Evolutionary conservation across 345 rosid species (phyloP).

Genomic region (Salix koriyanagi): DNA sequence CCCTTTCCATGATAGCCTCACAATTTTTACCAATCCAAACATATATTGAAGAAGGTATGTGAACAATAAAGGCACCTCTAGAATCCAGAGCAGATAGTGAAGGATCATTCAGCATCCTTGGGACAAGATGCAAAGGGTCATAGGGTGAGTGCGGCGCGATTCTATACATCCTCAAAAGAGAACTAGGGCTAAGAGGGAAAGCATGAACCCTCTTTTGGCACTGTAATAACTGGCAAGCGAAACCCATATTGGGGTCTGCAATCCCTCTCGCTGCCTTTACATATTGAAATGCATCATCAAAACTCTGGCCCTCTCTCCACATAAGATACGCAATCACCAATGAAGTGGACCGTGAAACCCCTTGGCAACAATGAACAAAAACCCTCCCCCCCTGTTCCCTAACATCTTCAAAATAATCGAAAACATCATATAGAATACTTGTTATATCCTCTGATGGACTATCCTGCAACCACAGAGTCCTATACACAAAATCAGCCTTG

Average conservation of each 20-base stretch:
- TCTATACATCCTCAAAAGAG: slow-evolving; percentile 84
- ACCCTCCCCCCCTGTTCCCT: slow-evolving; percentile 87
- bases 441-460: slow-evolving; percentile 99
- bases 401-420: slow-evolving; percentile 98
- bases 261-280: slow-evolving; percentile 97
- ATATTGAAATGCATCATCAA: slow-evolving; percentile 94
- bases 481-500: slow-evolving; percentile 80
- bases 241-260: slow-evolving; percentile 99
- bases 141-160: slow-evolving; percentile 94
- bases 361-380: slow-evolving; percentile 97
- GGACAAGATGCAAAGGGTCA: slow-evolving; percentile 98
- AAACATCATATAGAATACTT: slow-evolving; percentile 92
- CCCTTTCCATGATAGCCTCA: slow-evolving; percentile 86
- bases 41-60: slow-evolving; percentile 76
- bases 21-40: slow-evolving; percentile 91
- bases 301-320: slow-evolving; percentile 99
- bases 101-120: slow-evolving; percentile 87
- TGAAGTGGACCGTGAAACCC: slow-evolving; percentile 96
- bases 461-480: slow-evolving; percentile 97
- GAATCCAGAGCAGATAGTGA: slow-evolving; percentile 79
- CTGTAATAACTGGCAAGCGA: slow-evolving; percentile 94
- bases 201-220: slow-evolving; percentile 99
- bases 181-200: slow-evolving; percentile 94
- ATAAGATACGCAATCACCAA: slow-evolving; percentile 94
- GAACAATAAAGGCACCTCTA: slow-evolving; percentile 94